Conservation (phyloP, 202 grass and related monocot species). For the Musa balbisiana region DNA sequence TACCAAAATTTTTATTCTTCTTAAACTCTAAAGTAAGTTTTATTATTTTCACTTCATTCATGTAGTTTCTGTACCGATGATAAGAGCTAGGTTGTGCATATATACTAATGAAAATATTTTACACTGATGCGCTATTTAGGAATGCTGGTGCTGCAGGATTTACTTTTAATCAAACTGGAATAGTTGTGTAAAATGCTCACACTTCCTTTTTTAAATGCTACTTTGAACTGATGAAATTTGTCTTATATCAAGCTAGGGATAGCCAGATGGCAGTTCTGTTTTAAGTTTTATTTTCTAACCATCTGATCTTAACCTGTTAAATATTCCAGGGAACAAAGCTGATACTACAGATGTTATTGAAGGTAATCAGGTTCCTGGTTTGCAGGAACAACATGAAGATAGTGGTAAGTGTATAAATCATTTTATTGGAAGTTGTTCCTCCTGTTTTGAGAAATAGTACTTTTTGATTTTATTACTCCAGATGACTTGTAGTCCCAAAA, state of each 20-base stretch:
- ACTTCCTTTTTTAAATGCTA: background rate
- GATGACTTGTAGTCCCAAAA: background rate
- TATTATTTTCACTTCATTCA: background rate
- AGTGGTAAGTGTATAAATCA: background rate
- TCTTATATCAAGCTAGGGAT: background rate
- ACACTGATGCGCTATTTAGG: too few species aligned
- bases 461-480: background rate
- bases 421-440: background rate
- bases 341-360: background rate
- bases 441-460: too few species aligned
- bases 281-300: background rate
- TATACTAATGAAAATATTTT: too few species aligned
- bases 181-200: background rate
- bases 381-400: slow-evolving; percentile 7
- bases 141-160: background rate
- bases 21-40: background rate
- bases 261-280: background rate
- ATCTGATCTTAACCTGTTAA: background rate
- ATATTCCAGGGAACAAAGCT: background rate
- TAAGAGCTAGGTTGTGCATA: too few species aligned
- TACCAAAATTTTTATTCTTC: too few species aligned
- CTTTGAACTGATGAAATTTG: background rate
- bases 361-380: background rate
- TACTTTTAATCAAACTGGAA: background rate
- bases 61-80: background rate